These are phyloP conservation scores for Stramenopiles sp. DNA, from an alignment of 352 stramenopile species.

Conservation along the genomic window DNA sequence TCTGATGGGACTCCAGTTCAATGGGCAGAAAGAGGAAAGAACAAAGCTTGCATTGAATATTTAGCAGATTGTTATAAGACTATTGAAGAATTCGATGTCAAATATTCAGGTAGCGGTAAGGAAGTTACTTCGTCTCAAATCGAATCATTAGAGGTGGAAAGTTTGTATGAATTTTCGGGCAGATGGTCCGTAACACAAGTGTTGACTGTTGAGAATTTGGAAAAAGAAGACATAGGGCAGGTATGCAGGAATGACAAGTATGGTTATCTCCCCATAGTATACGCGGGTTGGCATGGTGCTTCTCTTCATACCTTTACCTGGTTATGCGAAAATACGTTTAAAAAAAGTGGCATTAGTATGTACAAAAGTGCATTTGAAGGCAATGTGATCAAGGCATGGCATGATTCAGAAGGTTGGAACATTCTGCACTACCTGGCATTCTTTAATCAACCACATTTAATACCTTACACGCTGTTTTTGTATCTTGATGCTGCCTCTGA, in stretches of 20 bases:
- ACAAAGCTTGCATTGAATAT: not conserved
- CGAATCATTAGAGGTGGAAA: slow-evolving; percentile 2
- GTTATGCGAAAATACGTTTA: not conserved
- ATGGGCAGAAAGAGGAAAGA: not conserved
- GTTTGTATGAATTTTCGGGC: not conserved
- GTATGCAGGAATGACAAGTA: not conserved
- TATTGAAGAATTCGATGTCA: slow-evolving; percentile 5
- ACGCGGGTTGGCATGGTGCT: not conserved
- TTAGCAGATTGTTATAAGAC: not conserved
- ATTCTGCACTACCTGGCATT: not conserved
- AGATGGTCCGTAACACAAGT: not conserved
- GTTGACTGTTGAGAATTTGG: not conserved
- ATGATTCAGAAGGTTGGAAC: not conserved
- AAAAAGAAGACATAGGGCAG: not conserved
- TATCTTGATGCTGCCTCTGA: not conserved
- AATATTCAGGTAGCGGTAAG: not conserved
- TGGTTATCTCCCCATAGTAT: not conserved
- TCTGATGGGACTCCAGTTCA: not conserved
- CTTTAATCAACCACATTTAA: not conserved
- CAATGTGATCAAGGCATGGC: not conserved
- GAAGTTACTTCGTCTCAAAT: not conserved
- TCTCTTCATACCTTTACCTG: not conserved
- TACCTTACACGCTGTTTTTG: not conserved
- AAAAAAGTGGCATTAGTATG: not conserved
- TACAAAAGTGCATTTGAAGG: not conserved